phyloP scores from a whole-genome alignment of 2,329 filamentous ascomycete genomes.

The Thielaviopsis euricoi region DNA sequence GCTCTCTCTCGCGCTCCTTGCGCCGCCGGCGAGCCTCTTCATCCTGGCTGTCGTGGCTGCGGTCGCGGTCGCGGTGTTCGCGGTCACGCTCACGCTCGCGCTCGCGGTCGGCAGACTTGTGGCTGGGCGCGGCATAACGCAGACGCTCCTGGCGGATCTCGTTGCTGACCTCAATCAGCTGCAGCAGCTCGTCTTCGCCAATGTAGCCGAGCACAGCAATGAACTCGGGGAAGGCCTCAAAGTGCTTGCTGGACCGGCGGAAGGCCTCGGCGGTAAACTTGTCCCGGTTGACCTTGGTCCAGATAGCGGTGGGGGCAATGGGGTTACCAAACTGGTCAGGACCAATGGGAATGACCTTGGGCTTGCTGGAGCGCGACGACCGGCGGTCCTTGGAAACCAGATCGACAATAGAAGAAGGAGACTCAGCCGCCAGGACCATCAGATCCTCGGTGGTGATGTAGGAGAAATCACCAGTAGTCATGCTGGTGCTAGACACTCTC shows the following conservation, averaged over 20 bases:
- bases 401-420: not conserved
- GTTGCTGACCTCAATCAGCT: conserved; percentile 1
- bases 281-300: conserved; percentile 40
- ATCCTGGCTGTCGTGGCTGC: too few species aligned
- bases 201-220: conserved; percentile 43
- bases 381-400: conserved; percentile 1
- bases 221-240: conserved; percentile 43
- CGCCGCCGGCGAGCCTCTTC: conserved; percentile 18
- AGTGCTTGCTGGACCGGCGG: conserved; percentile 36
- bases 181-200: conserved; percentile 31
- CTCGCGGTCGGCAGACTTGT: conserved; percentile 1
- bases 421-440: not conserved
- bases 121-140: conserved; percentile 2
- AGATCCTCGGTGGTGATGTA: conserved; percentile 9
- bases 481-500: conserved; percentile 3
- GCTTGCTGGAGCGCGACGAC: conserved; percentile 1
- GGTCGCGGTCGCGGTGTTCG: conserved; percentile 15
- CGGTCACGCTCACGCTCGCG: conserved; percentile 14
- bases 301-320: conserved; percentile 39
- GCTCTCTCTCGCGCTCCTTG: conserved; percentile 20
- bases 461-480: conserved; percentile 3
- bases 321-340: conserved; percentile 40
- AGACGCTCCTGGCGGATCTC: conserved; percentile 4
- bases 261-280: conserved; percentile 43
- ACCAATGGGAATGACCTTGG: conserved; percentile 24